Conservation (phyloP, 345 rosid species). For the Pseudoturritis turrita region DNA sequence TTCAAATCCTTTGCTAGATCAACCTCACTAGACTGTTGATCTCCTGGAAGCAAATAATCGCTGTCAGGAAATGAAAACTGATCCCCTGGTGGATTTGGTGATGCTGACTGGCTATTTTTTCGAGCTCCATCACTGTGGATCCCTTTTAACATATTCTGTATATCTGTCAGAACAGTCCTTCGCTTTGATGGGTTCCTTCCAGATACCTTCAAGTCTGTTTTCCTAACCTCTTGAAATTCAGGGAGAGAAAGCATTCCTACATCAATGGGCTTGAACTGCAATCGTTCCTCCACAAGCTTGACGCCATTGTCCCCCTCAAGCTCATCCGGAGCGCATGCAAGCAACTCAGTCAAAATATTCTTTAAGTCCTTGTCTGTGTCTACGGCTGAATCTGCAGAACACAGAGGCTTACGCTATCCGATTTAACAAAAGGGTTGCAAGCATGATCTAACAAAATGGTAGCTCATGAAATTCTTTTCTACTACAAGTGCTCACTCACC, state of each 20-base stretch:
- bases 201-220: slow-evolving; percentile 44
- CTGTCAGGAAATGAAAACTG: slow-evolving; percentile 46
- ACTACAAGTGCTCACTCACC: slow-evolving; percentile 43
- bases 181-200: slow-evolving; percentile 36
- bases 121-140: slow-evolving; percentile 31
- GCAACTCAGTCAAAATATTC: slow-evolving; percentile 53
- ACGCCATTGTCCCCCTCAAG: slow-evolving; percentile 58
- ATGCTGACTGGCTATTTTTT: slow-evolving; percentile 31
- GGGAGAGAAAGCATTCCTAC: slow-evolving; percentile 51
- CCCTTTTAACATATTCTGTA: slow-evolving; percentile 45
- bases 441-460: slow-evolving; percentile 13
- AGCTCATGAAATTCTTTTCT: not conserved
- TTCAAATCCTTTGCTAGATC: slow-evolving; percentile 30
- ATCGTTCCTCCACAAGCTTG: slow-evolving; percentile 46
- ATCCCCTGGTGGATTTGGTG: slow-evolving; percentile 49
- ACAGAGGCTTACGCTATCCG: slow-evolving; percentile 19
- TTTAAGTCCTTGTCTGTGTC: slow-evolving; percentile 39
- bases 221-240: slow-evolving; percentile 45
- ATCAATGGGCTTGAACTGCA: slow-evolving; percentile 58
- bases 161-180: slow-evolving; percentile 46
- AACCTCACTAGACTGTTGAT: slow-evolving; percentile 34
- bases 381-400: slow-evolving; percentile 38
- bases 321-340: slow-evolving; percentile 43
- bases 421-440: slow-evolving; percentile 1
- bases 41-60: slow-evolving; percentile 32